These are phyloP conservation scores for Salix caprea DNA, from an alignment of 345 rosid genomes.

Conservation along the genomic window DNA sequence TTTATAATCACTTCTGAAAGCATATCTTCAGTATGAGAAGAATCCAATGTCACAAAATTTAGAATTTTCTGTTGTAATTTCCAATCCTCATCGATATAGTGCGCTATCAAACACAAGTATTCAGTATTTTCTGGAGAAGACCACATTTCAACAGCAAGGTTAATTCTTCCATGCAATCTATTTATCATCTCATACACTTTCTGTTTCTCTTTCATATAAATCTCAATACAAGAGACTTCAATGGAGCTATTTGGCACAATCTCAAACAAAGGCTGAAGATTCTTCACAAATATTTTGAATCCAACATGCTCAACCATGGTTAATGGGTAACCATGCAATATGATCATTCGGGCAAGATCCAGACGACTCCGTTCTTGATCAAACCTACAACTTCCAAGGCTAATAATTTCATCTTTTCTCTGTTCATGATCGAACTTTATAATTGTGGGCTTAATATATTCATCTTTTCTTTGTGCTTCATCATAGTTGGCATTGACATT, in stretches of 20 bases:
- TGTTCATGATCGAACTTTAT: slow-evolving; percentile 66
- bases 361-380: slow-evolving; percentile 69
- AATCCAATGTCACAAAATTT: slow-evolving; percentile 71
- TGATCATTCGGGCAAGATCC: slow-evolving; percentile 93
- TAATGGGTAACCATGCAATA: slow-evolving; percentile 74
- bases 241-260: slow-evolving; percentile 47
- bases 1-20: slow-evolving; percentile 74
- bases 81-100: slow-evolving; percentile 82
- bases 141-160: slow-evolving; percentile 77
- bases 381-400: slow-evolving; percentile 62
- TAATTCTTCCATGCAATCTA: slow-evolving; percentile 64
- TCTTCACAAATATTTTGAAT: slow-evolving; percentile 79
- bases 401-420: slow-evolving; percentile 63
- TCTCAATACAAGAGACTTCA: slow-evolving; percentile 68
- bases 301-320: slow-evolving; percentile 87
- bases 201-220: slow-evolving; percentile 75
- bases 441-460: slow-evolving; percentile 46
- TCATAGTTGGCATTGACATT: slow-evolving; percentile 51
- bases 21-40: slow-evolving; percentile 78
- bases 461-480: slow-evolving; percentile 72
- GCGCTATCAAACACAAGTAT: slow-evolving; percentile 64
- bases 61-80: slow-evolving; percentile 70
- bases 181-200: slow-evolving; percentile 55
- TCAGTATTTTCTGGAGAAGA: slow-evolving; percentile 51
- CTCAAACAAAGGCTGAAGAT: slow-evolving; percentile 85